Evolutionary conservation across 805 yeast genomes (phyloP), one percentile per base, ranked within the genome.

Genomic region (Candida silvatica): DNA sequence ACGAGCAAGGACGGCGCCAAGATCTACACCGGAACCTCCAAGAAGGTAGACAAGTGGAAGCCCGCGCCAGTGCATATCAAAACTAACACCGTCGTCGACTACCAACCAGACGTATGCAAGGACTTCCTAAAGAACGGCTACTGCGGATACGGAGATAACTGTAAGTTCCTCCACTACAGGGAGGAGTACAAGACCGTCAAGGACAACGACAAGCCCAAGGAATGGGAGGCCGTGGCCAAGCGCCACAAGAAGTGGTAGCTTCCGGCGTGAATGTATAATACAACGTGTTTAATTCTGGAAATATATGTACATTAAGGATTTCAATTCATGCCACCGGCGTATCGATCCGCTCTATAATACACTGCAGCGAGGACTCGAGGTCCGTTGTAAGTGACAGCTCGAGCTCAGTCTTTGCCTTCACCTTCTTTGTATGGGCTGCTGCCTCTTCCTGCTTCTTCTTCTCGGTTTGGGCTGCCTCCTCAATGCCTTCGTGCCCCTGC

Each of bases 121-220:
- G 97, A 92, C 56, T 92, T 71, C 56, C 71, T 76, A 39, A 82
- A 80, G 45, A 88, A 94, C 0, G 99, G 98, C 0, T 88, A 77
- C 52, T 92, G 98, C 66, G 97, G 97, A 5, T 92, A 80, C 54
- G 99, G 99, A 6, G 98, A 92, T 48, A 80, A 92, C 24, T 92
- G 99, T 62, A 92, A 92, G 60, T 92, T 92, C 55, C 55, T 90
- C 24, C 99, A 92, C 53, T 74, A 84, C 12, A 62, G 99, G 56
- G 97, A 85, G 46, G 95, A 85, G 49, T 81, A 78, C 59, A 75
- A 79, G 39, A 54, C 79, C 5, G 71, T 38, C 5, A 48, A 46
- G 32, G 16, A 20, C 9, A 35, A 40, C 18, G 16, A 20, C 9
- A 35, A 40, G 22, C 54, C 68, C 19, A 66, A 66, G 39, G 94